Percentiles rank a stretch among this genome's conserved stretches.
phyloP scores from a whole-genome alignment of 2,329 filamentous ascomycete species.

The Penicillium sp. region DNA sequence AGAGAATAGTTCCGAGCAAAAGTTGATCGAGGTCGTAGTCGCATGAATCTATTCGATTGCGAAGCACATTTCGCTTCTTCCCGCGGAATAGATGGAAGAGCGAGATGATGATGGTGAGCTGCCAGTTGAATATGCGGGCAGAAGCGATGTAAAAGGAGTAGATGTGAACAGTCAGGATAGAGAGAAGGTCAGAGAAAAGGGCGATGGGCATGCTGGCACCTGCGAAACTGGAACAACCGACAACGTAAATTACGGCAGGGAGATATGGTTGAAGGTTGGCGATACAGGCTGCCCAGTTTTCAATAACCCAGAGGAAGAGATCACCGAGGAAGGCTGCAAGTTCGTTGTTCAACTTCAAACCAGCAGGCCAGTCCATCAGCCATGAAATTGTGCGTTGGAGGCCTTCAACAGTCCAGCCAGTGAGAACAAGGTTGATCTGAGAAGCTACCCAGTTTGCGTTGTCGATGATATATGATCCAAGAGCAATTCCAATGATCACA shows the following conservation, averaged over 20 bases:
- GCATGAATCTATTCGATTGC: slow-evolving; percentile 97
- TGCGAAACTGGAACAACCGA: slow-evolving; percentile 91
- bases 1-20: slow-evolving; percentile 91
- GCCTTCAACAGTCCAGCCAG: slow-evolving; percentile 81
- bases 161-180: slow-evolving; percentile 88
- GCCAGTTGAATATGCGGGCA: slow-evolving; percentile 97
- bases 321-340: slow-evolving; percentile 92
- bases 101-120: slow-evolving; percentile 91
- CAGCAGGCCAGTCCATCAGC: slow-evolving; percentile 94
- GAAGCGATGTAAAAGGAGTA: slow-evolving; percentile 98
- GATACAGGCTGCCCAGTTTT: slow-evolving; percentile 92
- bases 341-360: slow-evolving; percentile 91
- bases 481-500: slow-evolving; percentile 94
- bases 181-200: slow-evolving; percentile 89
- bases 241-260: slow-evolving; percentile 84
- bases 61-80: slow-evolving; percentile 94
- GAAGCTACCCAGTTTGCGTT: slow-evolving; percentile 81
- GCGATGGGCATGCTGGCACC: slow-evolving; percentile 97
- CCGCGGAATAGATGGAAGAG: slow-evolving; percentile 98
- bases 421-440: slow-evolving; percentile 72
- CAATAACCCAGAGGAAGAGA: slow-evolving; percentile 96
- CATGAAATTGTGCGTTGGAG: slow-evolving; percentile 86
- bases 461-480: slow-evolving; percentile 96
- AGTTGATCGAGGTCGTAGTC: slow-evolving; percentile 98
- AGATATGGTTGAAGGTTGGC: slow-evolving; percentile 72